A percentile compares a stretch with the other conserved stretches of the same genome.
Conservation (phyloP, 2,329 filamentous ascomycete species). For the Claviceps spartinae region DNA sequence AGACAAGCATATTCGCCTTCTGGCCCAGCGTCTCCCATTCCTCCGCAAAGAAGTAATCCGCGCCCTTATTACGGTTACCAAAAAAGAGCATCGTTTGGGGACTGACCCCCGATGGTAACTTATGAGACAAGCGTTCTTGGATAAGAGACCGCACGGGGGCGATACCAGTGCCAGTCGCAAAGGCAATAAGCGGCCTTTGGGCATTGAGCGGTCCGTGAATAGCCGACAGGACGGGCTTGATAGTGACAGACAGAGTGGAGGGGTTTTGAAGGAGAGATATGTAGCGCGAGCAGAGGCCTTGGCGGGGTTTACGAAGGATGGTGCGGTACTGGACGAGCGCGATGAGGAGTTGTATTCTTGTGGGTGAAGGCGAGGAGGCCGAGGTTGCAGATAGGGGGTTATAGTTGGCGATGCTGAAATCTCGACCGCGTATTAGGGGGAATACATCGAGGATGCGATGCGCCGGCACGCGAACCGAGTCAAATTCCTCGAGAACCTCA, state of each 20-base stretch:
- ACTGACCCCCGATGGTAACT: background rate
- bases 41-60: conserved; percentile 69
- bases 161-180: conserved; percentile 77
- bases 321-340: conserved; percentile 89
- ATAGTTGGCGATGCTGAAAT: conserved; percentile 84
- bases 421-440: conserved; percentile 70
- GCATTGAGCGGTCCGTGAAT: conserved; percentile 24
- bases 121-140: conserved; percentile 47
- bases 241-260: conserved; percentile 47
- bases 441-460: conserved; percentile 59
- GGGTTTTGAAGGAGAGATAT: conserved; percentile 49
- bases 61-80: conserved; percentile 59
- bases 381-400: conserved; percentile 21
- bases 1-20: conserved; percentile 16
- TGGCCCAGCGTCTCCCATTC: conserved; percentile 47
- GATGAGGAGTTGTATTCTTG: conserved; percentile 54
- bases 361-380: conserved; percentile 9
- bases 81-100: conserved; percentile 56
- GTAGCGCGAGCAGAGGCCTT: conserved; percentile 86
- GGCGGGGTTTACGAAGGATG: conserved; percentile 66
- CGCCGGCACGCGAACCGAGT: conserved; percentile 68
- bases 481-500: conserved; percentile 84
- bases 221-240: conserved; percentile 32
- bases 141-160: conserved; percentile 73
- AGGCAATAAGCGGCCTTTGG: conserved; percentile 51